Base-by-base conservation (phyloP, 495 filamentous ascomycete genomes). In the Trichocladium uniseriatum region DNA sequence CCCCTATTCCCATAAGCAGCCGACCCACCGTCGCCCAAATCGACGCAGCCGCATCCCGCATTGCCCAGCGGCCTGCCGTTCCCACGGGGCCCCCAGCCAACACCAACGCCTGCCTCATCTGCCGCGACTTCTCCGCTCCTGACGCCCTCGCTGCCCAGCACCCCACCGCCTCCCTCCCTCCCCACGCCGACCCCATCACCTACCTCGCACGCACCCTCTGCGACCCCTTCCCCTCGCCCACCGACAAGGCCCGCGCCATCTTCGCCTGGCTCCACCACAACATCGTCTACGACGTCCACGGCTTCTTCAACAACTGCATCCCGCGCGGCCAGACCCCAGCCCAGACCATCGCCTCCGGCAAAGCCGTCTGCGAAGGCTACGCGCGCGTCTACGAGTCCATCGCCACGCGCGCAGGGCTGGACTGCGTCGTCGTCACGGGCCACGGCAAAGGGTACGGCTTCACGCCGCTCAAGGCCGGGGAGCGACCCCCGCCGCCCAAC, bases 231-330 rank as follows among this genome's bases (percentile, higher is more conserved):
- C 66, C 79, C 6, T 92, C 86, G 2, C 54, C 65, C 0, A 95
- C 90, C 2, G 92, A 97, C 63, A 95, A 94, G 66, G 90, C 92
- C 10, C 79, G 92, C 14, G 84, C 76, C 8, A 84, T 98, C 49
- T 98, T 98, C 64, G 86, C 87, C 7, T 98, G 90, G 92, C 76
- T 88, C 39, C 92, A 97, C 65, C 83, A 98, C 65, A 97, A 96
- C 58, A 80, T 98, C 51, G 70, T 71, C 38, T 98, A 98, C 67
- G 86, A 98, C 63, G 73, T 77, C 5, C 68, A 79, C 31, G 73
- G 79, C 36, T 92, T 95, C 71, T 89, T 90, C 62, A 77, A 75
- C 49, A 74, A 80, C 37, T 78, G 65, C 45, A 72, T 94, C 31
- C 68, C 79, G 52, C 57, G 61, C 51, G 71, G 79, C n/a, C 77